Evolutionary conservation across 2,329 filamentous ascomycete species (phyloP).

Genomic region (Akanthomyces uredinophilus): DNA sequence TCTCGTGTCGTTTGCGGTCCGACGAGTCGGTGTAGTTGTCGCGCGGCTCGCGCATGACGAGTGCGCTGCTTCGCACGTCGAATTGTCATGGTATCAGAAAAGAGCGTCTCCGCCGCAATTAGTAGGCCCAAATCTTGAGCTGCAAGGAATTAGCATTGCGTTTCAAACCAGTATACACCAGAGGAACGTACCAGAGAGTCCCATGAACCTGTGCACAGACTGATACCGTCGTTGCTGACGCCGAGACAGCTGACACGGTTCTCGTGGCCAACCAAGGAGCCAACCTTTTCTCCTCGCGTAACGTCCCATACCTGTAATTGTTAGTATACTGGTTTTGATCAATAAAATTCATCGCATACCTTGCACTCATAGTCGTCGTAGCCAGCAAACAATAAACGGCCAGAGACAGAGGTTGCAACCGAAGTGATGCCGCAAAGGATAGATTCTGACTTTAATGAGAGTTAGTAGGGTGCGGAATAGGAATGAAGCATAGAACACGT

Average conservation of each 20-base stretch:
- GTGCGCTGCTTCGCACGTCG: constrained; percentile 4
- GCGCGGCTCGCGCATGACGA: background rate
- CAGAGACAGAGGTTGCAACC: constrained; percentile 95
- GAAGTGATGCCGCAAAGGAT: constrained; percentile 98
- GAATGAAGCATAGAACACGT: constrained; percentile 29
- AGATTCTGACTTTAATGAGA: constrained; percentile 70
- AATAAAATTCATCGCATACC: constrained; percentile 48
- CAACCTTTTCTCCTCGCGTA: constrained; percentile 92
- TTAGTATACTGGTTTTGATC: constrained; percentile 12
- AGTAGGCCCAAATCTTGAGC: constrained; percentile 88
- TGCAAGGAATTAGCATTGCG: constrained; percentile 36
- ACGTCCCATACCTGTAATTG: constrained; percentile 87
- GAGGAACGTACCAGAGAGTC: constrained; percentile 86
- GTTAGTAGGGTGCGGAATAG: constrained; percentile 18
- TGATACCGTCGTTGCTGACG: constrained; percentile 98
- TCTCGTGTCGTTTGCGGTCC: constrained; percentile 3
- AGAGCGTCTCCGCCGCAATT: constrained; percentile 31
- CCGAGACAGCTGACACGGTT: constrained; percentile 98
- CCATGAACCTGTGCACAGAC: constrained; percentile 98
- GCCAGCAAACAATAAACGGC: constrained; percentile 88
- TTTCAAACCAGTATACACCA: background rate
- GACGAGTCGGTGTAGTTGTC: constrained; percentile 1
- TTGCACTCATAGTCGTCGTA: constrained; percentile 99
- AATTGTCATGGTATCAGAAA: constrained; percentile 26
- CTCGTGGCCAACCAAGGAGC: constrained; percentile 93